These are phyloP conservation scores for Chondrus crispus DNA, from an alignment of 23 red algal genomes.

Conservation along the genomic window DNA sequence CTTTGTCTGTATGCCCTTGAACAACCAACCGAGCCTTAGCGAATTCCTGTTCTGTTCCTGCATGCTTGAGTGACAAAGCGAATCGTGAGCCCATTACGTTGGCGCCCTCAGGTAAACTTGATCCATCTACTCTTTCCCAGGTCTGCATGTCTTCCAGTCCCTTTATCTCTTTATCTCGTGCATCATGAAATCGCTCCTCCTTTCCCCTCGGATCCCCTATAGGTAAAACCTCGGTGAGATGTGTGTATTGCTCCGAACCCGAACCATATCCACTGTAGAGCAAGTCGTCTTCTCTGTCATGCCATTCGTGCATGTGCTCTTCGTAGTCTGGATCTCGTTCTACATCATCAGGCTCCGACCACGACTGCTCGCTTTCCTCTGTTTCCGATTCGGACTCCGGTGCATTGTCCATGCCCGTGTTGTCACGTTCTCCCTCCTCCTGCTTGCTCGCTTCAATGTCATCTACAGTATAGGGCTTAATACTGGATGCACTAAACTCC, in stretches of 20 bases:
- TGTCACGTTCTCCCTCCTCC: no score
- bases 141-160: neutral
- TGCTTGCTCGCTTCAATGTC: no score
- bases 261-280: neutral
- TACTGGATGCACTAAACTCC: neutral
- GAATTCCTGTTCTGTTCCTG: neutral
- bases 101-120: neutral
- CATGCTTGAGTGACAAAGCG: neutral
- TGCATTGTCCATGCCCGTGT: no score
- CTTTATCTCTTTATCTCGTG: neutral
- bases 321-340: no score
- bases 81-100: neutral
- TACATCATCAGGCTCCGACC: no score
- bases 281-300: no score
- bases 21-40: conserved; percentile 8
- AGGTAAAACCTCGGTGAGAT: neutral
- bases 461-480: neutral
- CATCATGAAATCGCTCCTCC: neutral
- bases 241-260: neutral
- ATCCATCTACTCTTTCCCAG: neutral
- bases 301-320: no score
- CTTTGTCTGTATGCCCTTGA: conserved; percentile 12
- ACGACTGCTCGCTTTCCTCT: no score
- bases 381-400: no score
- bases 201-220: neutral